phyloP scores from a whole-genome alignment of 2,329 filamentous ascomycete genomes.

The Monosporascus sp. region DNA sequence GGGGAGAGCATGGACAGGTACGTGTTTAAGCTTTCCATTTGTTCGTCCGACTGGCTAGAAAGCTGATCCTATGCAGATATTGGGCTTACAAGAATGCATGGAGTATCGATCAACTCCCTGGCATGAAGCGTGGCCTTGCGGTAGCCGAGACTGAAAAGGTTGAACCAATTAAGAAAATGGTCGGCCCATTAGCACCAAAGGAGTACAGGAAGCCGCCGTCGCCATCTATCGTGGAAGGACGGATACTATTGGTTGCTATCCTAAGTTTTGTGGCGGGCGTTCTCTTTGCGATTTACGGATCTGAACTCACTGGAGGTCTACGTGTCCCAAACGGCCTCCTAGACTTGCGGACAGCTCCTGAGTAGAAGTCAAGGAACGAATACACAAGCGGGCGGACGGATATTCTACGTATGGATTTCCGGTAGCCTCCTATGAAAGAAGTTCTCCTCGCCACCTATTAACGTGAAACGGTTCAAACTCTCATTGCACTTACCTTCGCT shows the following conservation, averaged over 20 bases:
- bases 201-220: background rate
- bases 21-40: background rate
- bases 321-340: background rate
- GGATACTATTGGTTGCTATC: background rate
- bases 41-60: background rate
- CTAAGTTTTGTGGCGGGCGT: background rate
- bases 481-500: no score
- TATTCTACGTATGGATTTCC: no score
- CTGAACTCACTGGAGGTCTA: background rate
- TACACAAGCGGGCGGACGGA: no score
- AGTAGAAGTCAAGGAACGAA: no score
- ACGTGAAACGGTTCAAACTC: no score
- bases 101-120: slow-evolving; percentile 35
- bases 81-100: slow-evolving; percentile 36
- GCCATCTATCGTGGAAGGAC: background rate
- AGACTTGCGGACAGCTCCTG: no score
- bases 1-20: slow-evolving; percentile 32
- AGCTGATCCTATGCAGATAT: slow-evolving; percentile 15
- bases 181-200: slow-evolving; percentile 28
- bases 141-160: slow-evolving; percentile 26
- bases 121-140: slow-evolving; percentile 27
- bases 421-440: no score
- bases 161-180: slow-evolving; percentile 34
- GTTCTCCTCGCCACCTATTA: no score
- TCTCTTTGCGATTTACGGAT: background rate